Evolutionary conservation across 1,139 yeast genomes (phyloP), one percentile per base, ranked within the genome.

Genomic region (Hanseniaspora uvarum): DNA sequence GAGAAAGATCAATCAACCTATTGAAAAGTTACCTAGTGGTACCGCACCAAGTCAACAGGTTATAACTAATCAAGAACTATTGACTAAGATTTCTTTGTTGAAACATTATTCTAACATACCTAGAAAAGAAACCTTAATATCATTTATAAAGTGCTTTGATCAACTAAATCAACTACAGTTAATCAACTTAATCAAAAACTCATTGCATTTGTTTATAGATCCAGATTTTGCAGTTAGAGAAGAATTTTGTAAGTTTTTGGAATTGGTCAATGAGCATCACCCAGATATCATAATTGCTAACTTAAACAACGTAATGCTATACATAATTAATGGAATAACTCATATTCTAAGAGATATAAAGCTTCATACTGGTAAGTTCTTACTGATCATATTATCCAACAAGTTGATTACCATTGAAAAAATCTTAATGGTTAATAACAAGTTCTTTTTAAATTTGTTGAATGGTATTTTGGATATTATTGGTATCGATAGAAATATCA

Each of bases 271-370:
- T 1, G 63, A 66, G 16, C 69, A 70, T 21, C 83, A 80, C 58
- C 74, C 77, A 0, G 79, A 79, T 7, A 70, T 81, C n/a, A 69
- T 85, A 56, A 79, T 77, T 56, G 72, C 88, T 23, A 94, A 89
- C 67, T 74, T 83, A 50, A 73, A 81, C 31, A 71, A 82, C 6
- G 68, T 89, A 3, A 75, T 85, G 34, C 71, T 92, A 33, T 89
- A 85, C 64, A 74, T 89, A n/a, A 85, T 85, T 62, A 83, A 94
- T 54, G 94, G 96, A 14, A 92, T 92, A 97, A 86, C 97, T 18
- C 96, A 92, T 64, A 83, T 92, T 46, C 77, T 76, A 38, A 82
- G 89, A 0, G 80, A 79, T 8, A 79, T 88, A 39, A 76, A 94
- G 48, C 77, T 78, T 53, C 84, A 82, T 59, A 79, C 94, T 4